These are phyloP conservation scores for Xylariales sp. DNA, from an alignment of 2,329 filamentous ascomycete genomes.

Conservation along the genomic window DNA sequence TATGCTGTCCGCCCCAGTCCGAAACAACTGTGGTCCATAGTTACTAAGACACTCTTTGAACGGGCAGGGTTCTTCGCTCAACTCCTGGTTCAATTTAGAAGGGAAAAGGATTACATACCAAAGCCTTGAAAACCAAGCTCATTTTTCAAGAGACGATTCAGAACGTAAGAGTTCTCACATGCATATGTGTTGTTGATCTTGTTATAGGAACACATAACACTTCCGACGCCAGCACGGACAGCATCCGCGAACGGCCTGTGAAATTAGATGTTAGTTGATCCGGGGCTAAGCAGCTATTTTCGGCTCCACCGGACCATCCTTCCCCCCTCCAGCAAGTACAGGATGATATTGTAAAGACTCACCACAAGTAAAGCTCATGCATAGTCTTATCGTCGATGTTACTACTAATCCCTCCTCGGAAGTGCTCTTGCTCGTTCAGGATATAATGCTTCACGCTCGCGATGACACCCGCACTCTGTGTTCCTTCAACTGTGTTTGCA, in stretches of 20 bases:
- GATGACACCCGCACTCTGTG: constrained; percentile 81
- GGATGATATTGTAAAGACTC: background rate
- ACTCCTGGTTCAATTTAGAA: background rate
- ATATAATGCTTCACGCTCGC: constrained; percentile 81
- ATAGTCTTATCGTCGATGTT: constrained; percentile 78
- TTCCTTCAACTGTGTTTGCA: constrained; percentile 78
- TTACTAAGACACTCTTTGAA: background rate
- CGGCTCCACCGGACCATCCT: too few species aligned
- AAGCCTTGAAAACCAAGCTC: constrained; percentile 86
- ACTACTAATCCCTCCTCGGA: constrained; percentile 48
- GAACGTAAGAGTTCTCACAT: constrained; percentile 80
- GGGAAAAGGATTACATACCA: constrained; percentile 55
- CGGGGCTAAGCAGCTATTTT: background rate
- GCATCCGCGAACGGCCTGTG: constrained; percentile 76
- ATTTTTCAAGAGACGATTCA: constrained; percentile 80
- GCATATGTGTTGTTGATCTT: constrained; percentile 82
- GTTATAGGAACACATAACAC: constrained; percentile 77
- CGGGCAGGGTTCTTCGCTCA: background rate
- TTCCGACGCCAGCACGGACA: constrained; percentile 72
- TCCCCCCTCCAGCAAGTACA: background rate
- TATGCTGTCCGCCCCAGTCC: constrained; percentile 81
- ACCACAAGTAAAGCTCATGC: constrained; percentile 78
- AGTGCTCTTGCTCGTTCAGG: constrained; percentile 70
- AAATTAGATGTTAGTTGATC: constrained; percentile 5
- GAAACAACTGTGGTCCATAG: constrained; percentile 58